phyloP scores from a whole-genome alignment of 2,329 filamentous ascomycete genomes.

The Amesomyces nigricolor region DNA sequence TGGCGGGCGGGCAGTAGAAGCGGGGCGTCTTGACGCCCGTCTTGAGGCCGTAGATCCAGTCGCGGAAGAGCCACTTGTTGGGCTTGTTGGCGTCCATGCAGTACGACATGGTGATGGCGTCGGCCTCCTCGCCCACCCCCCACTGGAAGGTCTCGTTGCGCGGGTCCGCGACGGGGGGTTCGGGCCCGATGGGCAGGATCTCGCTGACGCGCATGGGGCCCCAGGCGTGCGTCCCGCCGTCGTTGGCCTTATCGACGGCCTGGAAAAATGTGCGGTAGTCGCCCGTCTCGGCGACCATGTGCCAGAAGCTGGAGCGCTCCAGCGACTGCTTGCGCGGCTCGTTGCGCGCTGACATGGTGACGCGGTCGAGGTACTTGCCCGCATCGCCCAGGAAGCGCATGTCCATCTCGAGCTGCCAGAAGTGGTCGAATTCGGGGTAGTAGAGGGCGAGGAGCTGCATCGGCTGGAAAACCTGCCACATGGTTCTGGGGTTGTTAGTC shows the following conservation, averaged over 20 bases:
- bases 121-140: slow-evolving; percentile 34
- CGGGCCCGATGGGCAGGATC: slow-evolving; percentile 30
- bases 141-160: slow-evolving; percentile 28
- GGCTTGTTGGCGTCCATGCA: slow-evolving; percentile 28
- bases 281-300: slow-evolving; percentile 48
- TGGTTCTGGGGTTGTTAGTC: slow-evolving; percentile 23
- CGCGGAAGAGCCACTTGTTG: slow-evolving; percentile 30
- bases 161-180: slow-evolving; percentile 25
- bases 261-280: slow-evolving; percentile 40
- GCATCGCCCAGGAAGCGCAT: slow-evolving; percentile 34
- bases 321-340: slow-evolving; percentile 54
- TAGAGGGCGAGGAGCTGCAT: slow-evolving; percentile 32
- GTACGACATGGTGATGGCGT: slow-evolving; percentile 29
- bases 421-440: slow-evolving; percentile 34
- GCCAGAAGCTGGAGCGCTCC: slow-evolving; percentile 53
- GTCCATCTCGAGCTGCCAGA: slow-evolving; percentile 42
- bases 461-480: slow-evolving; percentile 33
- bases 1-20: slow-evolving; percentile 35
- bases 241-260: slow-evolving; percentile 26
- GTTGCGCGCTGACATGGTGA: slow-evolving; percentile 40
- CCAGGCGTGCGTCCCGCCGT: slow-evolving; percentile 29
- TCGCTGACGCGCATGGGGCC: slow-evolving; percentile 29
- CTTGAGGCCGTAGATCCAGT: slow-evolving; percentile 30
- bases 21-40: slow-evolving; percentile 27
- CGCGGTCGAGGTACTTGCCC: slow-evolving; percentile 28